Evolutionary conservation across 306 rosid species (phyloP).

Genomic region (Dryas alaskensis): DNA sequence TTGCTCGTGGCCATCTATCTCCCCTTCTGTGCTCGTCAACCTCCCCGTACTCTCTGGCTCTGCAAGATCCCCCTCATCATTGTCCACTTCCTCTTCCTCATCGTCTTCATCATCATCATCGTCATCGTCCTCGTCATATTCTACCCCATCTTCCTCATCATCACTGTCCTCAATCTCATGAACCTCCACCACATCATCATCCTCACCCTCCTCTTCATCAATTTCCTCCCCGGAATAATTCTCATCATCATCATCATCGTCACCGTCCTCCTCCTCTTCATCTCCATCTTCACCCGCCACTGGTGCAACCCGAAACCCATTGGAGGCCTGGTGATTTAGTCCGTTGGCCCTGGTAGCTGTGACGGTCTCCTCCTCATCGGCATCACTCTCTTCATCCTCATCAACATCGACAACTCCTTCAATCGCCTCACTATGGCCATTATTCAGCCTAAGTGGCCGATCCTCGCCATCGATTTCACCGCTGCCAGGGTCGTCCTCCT

Average conservation of each 20-base stretch:
- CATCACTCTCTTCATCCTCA: conserved; percentile 88
- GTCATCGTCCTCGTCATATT: conserved; percentile 55
- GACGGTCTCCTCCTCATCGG: conserved; percentile 84
- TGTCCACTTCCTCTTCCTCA: conserved; percentile 82
- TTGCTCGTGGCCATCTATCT: conserved; percentile 91
- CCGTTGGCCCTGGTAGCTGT: conserved; percentile 54
- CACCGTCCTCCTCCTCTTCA: conserved; percentile 48
- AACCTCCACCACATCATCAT: conserved; percentile 82
- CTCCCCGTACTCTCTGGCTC: conserved; percentile 64
- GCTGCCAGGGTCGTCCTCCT: conserved; percentile 87
- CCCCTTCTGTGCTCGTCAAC: conserved; percentile 70
- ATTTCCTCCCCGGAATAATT: conserved; percentile 75
- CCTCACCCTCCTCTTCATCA: conserved; percentile 75
- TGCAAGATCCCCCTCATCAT: conserved; percentile 65
- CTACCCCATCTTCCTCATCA: conserved; percentile 75
- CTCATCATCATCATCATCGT: conserved; percentile 65
- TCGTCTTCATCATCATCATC: conserved; percentile 56
- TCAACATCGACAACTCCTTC: conserved; percentile 83
- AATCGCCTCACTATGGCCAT: conserved; percentile 63
- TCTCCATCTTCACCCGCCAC: conserved; percentile 43
- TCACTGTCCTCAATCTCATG: conserved; percentile 69
- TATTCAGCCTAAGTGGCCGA: conserved; percentile 42
- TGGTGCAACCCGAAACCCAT: conserved; percentile 63
- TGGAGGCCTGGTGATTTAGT: conserved; percentile 41
- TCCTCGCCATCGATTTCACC: conserved; percentile 87